Base-by-base conservation (phyloP, 139 green algal genomes). In the Chlorella sp. region DNA sequence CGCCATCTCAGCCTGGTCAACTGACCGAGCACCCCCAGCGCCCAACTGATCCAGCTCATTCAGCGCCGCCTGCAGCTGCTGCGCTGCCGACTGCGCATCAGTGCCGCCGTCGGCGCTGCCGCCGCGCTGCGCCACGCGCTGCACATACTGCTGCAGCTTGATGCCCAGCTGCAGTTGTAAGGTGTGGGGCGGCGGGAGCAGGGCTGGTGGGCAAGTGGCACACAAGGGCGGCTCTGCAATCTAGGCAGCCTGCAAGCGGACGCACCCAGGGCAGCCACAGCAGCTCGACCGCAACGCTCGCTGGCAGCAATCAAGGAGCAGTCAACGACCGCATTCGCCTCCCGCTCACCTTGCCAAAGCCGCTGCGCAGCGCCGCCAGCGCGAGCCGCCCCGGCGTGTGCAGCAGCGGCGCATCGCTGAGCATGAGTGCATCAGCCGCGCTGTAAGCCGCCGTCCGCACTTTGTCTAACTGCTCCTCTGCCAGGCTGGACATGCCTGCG, bases 391-490 rank as follows among this genome's bases (percentile, higher is more conserved):
- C 94, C 4, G 94, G 94, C 9, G 91, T 80, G 60, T 91, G 89
- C 78, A 96, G 76, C 80, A 97, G 87, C 21, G 94, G 95, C 17
- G 94, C 94, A 64, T 98, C 95, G 17, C 86, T 94, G 11, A 96
- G 85, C 88, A 97, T 85, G 55, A 97, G 86, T 28, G 89, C 85
- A 70, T 95, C 93, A 23, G 93, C 57, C 0, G 93, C 90, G 17
- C 62, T 65, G 34, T 85, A 78, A 1, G 87, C 88, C 34, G 60
- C 47, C 0, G 7, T 38, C 20, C 63, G 44, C 4, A 70, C 86
- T n/a, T 85, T 78, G 57, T 28, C 41, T 68, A 92, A 57, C 30
- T 71, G 39, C 16, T 64, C 86, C 41, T 81, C 69, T 26, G 17
- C n/a, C 38, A 87, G 36, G 17, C 34, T 12, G 0, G 56, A 21